Evolutionary conservation across 331 rosid species (phyloP).

Genomic region (Dryas integrifolia): DNA sequence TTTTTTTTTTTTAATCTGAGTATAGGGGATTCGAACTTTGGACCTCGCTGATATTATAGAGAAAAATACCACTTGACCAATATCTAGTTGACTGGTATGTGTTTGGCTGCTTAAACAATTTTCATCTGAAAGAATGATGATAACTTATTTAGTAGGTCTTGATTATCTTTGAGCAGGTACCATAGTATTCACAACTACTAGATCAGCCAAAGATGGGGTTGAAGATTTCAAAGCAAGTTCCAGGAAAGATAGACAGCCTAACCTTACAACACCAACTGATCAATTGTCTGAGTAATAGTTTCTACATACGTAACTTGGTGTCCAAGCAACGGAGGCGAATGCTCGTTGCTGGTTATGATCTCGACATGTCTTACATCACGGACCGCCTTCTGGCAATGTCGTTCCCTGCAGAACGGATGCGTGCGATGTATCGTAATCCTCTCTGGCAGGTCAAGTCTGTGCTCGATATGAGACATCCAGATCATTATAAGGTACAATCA

Average conservation of each 20-base stretch:
- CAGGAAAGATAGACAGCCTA: conserved; percentile 35
- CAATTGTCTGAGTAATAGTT: conserved; percentile 58
- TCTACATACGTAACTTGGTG: conserved; percentile 77
- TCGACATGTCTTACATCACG: conserved; percentile 92
- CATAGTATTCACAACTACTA: conserved; percentile 26
- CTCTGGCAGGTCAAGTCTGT: conserved; percentile 98
- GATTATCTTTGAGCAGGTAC: conserved; percentile 30
- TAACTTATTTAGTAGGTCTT: background rate
- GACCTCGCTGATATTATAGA: too few species aligned
- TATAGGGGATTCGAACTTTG: too few species aligned
- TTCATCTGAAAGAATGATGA: background rate
- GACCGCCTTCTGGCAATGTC: conserved; percentile 88
- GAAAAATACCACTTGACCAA: too few species aligned
- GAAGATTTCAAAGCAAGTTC: conserved; percentile 49
- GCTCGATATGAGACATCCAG: conserved; percentile 78
- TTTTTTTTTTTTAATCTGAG: background rate
- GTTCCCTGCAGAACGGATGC: conserved; percentile 86
- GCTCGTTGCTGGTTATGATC: conserved; percentile 95
- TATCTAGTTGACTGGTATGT: too few species aligned
- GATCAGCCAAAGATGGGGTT: conserved; percentile 61
- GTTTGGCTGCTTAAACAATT: background rate
- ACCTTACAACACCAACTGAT: conserved; percentile 59
- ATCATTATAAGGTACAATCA: conserved; percentile 61
- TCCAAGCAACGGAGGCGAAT: conserved; percentile 88
- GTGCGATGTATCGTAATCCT: conserved; percentile 91